These are phyloP conservation scores for Neurospora sp. DNA, from an alignment of 495 filamentous ascomycete species.

Conservation along the genomic window DNA sequence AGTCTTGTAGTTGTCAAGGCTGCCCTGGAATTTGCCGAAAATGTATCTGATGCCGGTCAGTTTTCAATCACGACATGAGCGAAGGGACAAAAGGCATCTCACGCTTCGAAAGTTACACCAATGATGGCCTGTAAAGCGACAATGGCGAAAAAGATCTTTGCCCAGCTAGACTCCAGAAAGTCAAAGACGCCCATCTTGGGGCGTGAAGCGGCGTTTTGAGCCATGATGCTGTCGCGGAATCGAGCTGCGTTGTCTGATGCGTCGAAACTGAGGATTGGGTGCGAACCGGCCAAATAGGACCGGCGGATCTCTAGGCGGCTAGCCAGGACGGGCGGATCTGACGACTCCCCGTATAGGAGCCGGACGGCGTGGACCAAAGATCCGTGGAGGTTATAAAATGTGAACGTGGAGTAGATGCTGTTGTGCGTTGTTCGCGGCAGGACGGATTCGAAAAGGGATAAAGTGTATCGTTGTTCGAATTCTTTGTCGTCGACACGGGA, in stretches of 20 bases:
- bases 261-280: conserved; percentile 27
- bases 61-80: not conserved
- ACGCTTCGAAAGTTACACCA: conserved; percentile 78
- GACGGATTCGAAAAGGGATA: conserved; percentile 11
- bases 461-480: not conserved
- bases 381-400: not conserved
- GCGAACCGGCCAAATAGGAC: conserved; percentile 28
- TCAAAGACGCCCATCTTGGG: conserved; percentile 43
- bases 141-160: conserved; percentile 70
- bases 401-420: not conserved
- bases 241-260: conserved; percentile 15
- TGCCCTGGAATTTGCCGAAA: conserved; percentile 56
- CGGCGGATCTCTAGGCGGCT: conserved; percentile 27
- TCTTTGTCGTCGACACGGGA: not conserved
- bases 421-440: not conserved
- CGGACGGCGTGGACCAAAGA: conserved; percentile 4
- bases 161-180: conserved; percentile 72
- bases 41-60: conserved; percentile 46
- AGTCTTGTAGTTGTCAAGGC: conserved; percentile 22
- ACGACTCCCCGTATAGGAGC: conserved; percentile 18
- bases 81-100: conserved; percentile 26
- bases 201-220: conserved; percentile 9
- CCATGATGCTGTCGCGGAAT: conserved; percentile 18
- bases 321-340: conserved; percentile 26
- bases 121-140: conserved; percentile 68